Evolutionary conservation across 2,329 filamentous ascomycete genomes (phyloP).

Genomic region (Fusarium sulawesiense): DNA sequence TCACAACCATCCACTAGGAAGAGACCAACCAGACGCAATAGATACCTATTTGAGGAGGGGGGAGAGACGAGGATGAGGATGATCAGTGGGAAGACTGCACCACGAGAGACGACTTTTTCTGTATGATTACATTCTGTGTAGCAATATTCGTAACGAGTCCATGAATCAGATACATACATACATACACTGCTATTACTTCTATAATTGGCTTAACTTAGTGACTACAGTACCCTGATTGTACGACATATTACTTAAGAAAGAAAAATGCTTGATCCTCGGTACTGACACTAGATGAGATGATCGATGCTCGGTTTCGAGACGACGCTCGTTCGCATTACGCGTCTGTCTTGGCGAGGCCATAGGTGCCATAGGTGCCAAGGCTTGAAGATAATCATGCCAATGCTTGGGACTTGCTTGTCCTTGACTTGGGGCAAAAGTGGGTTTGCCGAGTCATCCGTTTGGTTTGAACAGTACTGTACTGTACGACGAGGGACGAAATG

Average conservation of each 20-base stretch:
- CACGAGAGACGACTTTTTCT: constrained; percentile 12
- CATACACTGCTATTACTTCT: constrained; percentile 7
- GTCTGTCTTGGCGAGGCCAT: constrained; percentile 22
- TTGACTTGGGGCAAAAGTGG: constrained; percentile 8
- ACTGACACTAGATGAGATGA: neutral
- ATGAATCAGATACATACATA: constrained; percentile 27
- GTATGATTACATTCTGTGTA: constrained; percentile 38
- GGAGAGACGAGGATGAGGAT: neutral
- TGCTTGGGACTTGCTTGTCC: neutral
- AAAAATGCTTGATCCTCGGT: neutral
- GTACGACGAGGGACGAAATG: neutral
- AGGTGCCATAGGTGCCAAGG: constrained; percentile 29
- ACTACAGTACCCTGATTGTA: neutral
- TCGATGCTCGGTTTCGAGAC: neutral
- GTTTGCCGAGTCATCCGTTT: constrained; percentile 28
- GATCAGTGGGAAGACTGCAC: constrained; percentile 26
- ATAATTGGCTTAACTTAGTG: constrained; percentile 9
- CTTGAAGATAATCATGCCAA: constrained; percentile 15
- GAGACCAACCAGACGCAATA: constrained; percentile 8
- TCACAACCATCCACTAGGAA: constrained; percentile 4
- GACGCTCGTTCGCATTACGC: constrained; percentile 9
- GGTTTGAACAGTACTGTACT: neutral
- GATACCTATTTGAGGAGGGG: neutral
- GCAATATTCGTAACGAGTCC: constrained; percentile 38
- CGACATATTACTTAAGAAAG: neutral